Percentiles rank a stretch among this genome's conserved stretches.
Conservation (phyloP, 805 yeast species). For the Suhomyces sp. region DNA sequence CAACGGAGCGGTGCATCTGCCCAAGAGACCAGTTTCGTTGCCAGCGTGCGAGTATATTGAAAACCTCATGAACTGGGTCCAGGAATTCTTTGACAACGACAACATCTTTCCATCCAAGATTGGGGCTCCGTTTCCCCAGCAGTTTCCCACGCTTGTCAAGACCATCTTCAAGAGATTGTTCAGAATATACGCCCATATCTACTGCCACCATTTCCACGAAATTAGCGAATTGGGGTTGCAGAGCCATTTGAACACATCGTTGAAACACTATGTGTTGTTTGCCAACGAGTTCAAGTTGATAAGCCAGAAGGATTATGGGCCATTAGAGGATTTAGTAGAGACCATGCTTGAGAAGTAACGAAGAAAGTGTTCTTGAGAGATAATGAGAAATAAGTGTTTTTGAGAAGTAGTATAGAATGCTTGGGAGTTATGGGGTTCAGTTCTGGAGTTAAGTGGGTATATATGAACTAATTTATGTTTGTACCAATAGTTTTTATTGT, state of each 20-base stretch:
- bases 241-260: slow-evolving; percentile 87
- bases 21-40: slow-evolving; percentile 75
- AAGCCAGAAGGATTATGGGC: slow-evolving; percentile 83
- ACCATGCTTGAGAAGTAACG: slow-evolving; percentile 50
- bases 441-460: neutral
- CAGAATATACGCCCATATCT: slow-evolving; percentile 94
- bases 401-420: no score
- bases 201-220: slow-evolving; percentile 97
- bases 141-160: slow-evolving; percentile 72
- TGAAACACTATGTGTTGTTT: slow-evolving; percentile 90
- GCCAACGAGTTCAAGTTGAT: slow-evolving; percentile 80
- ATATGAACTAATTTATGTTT: no score
- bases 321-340: slow-evolving; percentile 78
- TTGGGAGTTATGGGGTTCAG: no score
- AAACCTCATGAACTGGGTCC: slow-evolving; percentile 91
- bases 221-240: slow-evolving; percentile 89
- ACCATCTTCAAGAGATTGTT: slow-evolving; percentile 89
- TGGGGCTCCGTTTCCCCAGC: slow-evolving; percentile 89
- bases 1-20: slow-evolving; percentile 29
- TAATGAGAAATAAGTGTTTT: no score
- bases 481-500: no score
- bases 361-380: neutral
- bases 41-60: slow-evolving; percentile 96
- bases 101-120: slow-evolving; percentile 83
- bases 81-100: slow-evolving; percentile 87